Evolutionary conservation across 345 rosid genomes (phyloP), one percentile per base, ranked within the genome.

Genomic region (Psidium guajava): DNA sequence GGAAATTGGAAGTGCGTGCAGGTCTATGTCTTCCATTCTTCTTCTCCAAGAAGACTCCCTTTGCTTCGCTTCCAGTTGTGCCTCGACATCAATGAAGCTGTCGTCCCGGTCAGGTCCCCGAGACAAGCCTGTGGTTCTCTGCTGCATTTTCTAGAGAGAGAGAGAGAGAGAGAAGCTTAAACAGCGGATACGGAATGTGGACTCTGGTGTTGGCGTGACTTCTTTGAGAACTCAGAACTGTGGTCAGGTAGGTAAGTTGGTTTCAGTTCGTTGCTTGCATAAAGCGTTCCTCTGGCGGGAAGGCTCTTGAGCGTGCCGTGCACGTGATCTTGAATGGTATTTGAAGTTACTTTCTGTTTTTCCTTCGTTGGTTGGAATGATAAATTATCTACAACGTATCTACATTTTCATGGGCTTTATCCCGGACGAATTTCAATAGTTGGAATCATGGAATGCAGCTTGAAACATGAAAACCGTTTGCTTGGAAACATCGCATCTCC

Each of bases 1-100:
- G 84, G 90, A 59, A 1, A 94, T 94, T 81, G 89, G 92, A 81
- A 84, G 87, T 47, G 80, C 81, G 42, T 81, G 57, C 44, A 27
- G 54, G 83, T 53, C 49, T 32, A 32, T 2, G 13, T 11, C n/a
- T 28, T 55, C 57, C 47, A 83, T 55, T 56, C 84, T 52, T 42
- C 69, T 69, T 18, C 77, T 69, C 77, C 77, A 69, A 69, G 25
- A 69, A 69, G 77, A 36, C 25, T 36, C 25, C 24, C 77, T 0
- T 69, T 69, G 77, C 77, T 36, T 69, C 47, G 6, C 77, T 69
- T 69, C 77, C 25, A 18, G 47, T 5, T 69, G 77, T 9, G 77
- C 77, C 47, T 69, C 77, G 7, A 32, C 77, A 69, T 69, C 77
- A 1, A 36, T 21, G 7, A 36, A 69, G 47, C 40, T 8, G 47